Conservation (phyloP, 179 eudicot genomes). For the Nepenthes alata region DNA sequence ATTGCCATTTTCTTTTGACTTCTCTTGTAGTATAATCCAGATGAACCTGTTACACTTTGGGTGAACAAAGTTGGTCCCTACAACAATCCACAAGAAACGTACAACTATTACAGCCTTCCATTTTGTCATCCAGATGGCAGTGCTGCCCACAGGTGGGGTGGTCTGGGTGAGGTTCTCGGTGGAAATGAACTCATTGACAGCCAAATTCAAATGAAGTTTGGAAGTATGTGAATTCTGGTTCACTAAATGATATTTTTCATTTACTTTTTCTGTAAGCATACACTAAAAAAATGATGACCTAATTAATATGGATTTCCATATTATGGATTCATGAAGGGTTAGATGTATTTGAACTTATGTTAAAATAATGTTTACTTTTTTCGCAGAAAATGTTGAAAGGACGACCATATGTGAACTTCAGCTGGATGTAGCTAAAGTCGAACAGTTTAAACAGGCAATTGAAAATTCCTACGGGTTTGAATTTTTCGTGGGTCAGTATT, state of each 20-base stretch:
- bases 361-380: background rate
- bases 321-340: too few species aligned
- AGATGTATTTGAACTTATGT: too few species aligned
- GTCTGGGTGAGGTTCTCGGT: constrained; percentile 93
- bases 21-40: constrained; percentile 45
- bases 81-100: constrained; percentile 93
- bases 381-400: constrained; percentile 54
- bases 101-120: constrained; percentile 85
- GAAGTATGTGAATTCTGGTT: constrained; percentile 32
- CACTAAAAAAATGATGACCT: too few species aligned
- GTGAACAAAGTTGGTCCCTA: constrained; percentile 96
- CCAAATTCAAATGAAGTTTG: constrained; percentile 59
- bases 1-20: constrained; percentile 6
- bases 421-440: constrained; percentile 59
- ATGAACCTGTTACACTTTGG: constrained; percentile 72
- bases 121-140: constrained; percentile 61
- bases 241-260: too few species aligned
- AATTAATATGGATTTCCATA: too few species aligned
- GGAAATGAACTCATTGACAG: constrained; percentile 97
- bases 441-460: constrained; percentile 73
- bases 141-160: constrained; percentile 86
- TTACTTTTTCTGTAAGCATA: too few species aligned
- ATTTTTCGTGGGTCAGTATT: constrained; percentile 65
- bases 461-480: constrained; percentile 86
- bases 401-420: constrained; percentile 55